These are phyloP conservation scores for Boletellus ananas DNA, from an alignment of 768 basidiomycete species.

Conservation along the genomic window DNA sequence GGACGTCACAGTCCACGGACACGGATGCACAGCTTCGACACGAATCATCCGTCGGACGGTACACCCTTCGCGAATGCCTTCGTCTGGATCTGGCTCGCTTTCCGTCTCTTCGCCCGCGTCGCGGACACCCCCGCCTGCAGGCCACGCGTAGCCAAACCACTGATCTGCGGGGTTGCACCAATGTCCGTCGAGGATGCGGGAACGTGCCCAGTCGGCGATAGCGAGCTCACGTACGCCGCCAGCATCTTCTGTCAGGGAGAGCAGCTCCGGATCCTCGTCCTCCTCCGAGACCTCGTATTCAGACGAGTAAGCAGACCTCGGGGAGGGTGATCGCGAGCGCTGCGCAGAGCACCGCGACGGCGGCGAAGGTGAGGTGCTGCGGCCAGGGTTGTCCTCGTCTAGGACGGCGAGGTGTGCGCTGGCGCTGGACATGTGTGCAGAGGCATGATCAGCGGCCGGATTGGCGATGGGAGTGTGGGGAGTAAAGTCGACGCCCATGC, in stretches of 20 bases:
- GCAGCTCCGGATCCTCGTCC: conserved; percentile 42
- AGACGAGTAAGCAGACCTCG: conserved; percentile 28
- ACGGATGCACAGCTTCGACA: conserved; percentile 44
- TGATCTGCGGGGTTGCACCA: conserved; percentile 75
- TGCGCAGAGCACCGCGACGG: conserved; percentile 25
- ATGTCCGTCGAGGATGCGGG: conserved; percentile 67
- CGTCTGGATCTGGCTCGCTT: conserved; percentile 26
- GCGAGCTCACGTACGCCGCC: conserved; percentile 51
- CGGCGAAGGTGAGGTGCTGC: conserved; percentile 24
- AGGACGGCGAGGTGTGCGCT: conserved; percentile 2
- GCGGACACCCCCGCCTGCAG: conserved; percentile 33
- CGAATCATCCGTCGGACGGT: conserved; percentile 18
- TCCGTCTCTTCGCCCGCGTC: conserved; percentile 26
- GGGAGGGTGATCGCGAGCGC: conserved; percentile 31
- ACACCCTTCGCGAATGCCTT: conserved; percentile 15
- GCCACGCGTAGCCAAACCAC: conserved; percentile 50
- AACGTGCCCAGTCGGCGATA: conserved; percentile 67
- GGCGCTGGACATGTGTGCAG: conserved; percentile 10
- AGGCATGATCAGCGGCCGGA: conserved; percentile 4
- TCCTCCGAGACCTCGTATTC: conserved; percentile 37
- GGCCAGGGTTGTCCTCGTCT: conserved; percentile 18
- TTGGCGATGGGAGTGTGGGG: conserved; percentile 17
- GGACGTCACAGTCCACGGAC: conserved; percentile 51
- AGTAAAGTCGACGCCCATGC: conserved; percentile 30
- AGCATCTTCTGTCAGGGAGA: conserved; percentile 45